Conservation (phyloP, 805 yeast species). For the Saturnispora hagleri region DNA sequence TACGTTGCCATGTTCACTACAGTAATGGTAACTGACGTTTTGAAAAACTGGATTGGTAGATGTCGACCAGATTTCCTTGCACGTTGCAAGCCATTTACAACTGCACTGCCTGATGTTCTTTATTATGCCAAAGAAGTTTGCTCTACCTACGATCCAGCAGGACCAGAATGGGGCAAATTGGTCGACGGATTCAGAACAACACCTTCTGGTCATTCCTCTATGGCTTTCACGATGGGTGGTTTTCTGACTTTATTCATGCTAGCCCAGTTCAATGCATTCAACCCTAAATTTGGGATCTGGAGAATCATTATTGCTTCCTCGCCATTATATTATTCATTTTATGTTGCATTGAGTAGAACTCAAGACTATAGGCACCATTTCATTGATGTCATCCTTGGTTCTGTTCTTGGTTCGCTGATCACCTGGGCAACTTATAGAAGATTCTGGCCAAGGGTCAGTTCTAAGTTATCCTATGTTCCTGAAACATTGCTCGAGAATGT, state of each 20-base stretch:
- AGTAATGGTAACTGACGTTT: constrained; percentile 55
- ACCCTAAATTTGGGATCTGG: constrained; percentile 47
- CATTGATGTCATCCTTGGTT: constrained; percentile 71
- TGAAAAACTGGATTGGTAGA: constrained; percentile 82
- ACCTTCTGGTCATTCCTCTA: constrained; percentile 74
- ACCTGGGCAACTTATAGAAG: constrained; percentile 53
- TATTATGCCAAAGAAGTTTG: constrained; percentile 60
- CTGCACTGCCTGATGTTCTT: constrained; percentile 45
- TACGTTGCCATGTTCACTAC: constrained; percentile 50
- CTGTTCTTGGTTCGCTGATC: constrained; percentile 49
- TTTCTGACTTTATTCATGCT: constrained; percentile 55
- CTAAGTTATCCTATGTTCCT: constrained; percentile 34
- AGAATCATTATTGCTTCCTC: constrained; percentile 41
- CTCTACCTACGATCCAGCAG: constrained; percentile 37
- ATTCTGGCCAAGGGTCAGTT: constrained; percentile 36
- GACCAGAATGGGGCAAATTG: constrained; percentile 23
- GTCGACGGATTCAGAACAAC: constrained; percentile 74
- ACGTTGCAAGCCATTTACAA: constrained; percentile 63
- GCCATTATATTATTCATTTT: constrained; percentile 61
- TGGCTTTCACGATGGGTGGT: constrained; percentile 60
- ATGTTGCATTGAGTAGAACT: constrained; percentile 79
- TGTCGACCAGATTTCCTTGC: constrained; percentile 89
- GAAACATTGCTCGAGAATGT: not conserved
- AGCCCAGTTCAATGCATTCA: constrained; percentile 45
- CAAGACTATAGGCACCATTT: constrained; percentile 93